A percentile compares a stretch with the other conserved stretches of the same genome.
These are phyloP conservation scores for Candida peoriensis DNA, from an alignment of 805 yeast genomes.

Conservation along the genomic window DNA sequence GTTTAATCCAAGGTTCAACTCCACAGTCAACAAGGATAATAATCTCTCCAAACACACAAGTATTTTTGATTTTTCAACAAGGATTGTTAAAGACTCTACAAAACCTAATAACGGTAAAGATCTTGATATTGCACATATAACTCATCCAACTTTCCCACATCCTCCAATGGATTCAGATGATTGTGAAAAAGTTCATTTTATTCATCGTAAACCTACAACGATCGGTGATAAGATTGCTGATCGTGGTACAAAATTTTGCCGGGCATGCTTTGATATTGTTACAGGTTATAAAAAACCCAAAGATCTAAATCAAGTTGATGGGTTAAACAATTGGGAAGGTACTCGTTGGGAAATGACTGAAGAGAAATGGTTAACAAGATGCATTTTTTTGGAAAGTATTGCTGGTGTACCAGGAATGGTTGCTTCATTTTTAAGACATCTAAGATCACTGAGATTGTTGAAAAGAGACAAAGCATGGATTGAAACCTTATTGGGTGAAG, in stretches of 20 bases:
- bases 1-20: too few relatives aligned
- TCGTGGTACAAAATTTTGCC: slow-evolving; percentile 37
- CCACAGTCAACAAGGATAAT: too few relatives aligned
- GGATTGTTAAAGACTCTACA: too few relatives aligned
- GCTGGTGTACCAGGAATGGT: slow-evolving; percentile 84
- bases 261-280: slow-evolving; percentile 51
- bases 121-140: slow-evolving; percentile 5
- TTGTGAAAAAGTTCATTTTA: slow-evolving; percentile 39
- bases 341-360: slow-evolving; percentile 50
- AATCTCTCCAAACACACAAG: too few relatives aligned
- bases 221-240: slow-evolving; percentile 50
- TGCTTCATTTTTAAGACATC: slow-evolving; percentile 67
- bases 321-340: slow-evolving; percentile 28
- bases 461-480: slow-evolving; percentile 71
- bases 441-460: slow-evolving; percentile 56
- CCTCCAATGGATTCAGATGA: slow-evolving; percentile 33
- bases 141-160: slow-evolving; percentile 37
- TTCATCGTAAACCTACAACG: slow-evolving; percentile 46
- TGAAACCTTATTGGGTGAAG: slow-evolving; percentile 68
- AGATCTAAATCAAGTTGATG: slow-evolving; percentile 31
- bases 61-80: too few relatives aligned
- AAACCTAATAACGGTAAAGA: neutral
- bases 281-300: slow-evolving; percentile 63
- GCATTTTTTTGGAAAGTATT: slow-evolving; percentile 61
- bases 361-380: slow-evolving; percentile 56